These are phyloP conservation scores for Knoxdaviesia capensis DNA, from an alignment of 2,329 filamentous ascomycete genomes.

Conservation along the genomic window DNA sequence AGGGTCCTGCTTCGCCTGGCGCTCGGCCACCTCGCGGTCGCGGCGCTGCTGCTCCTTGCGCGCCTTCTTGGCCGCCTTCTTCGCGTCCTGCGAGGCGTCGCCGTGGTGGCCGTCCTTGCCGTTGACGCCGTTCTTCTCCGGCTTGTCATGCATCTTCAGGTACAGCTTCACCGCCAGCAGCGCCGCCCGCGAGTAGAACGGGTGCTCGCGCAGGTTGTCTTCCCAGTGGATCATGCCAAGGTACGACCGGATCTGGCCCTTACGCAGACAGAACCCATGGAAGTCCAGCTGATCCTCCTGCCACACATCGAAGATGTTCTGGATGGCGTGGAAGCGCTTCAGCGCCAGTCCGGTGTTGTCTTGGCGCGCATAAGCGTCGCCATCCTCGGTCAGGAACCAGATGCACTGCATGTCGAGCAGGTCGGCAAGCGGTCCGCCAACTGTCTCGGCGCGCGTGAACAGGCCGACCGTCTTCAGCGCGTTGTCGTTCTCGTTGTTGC, in stretches of 20 bases:
- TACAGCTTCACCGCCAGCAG: slow-evolving; percentile 68
- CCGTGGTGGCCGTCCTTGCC: slow-evolving; percentile 27
- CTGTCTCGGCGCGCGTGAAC: slow-evolving; percentile 81
- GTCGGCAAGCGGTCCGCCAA: slow-evolving; percentile 73
- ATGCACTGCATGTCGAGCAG: slow-evolving; percentile 96
- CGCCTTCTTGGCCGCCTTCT: slow-evolving; percentile 80
- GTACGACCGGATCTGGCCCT: slow-evolving; percentile 88
- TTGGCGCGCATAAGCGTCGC: slow-evolving; percentile 68
- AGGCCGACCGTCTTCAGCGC: slow-evolving; percentile 78
- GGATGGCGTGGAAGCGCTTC: slow-evolving; percentile 76
- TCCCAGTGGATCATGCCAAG: slow-evolving; percentile 96
- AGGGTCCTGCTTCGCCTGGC: slow-evolving; percentile 60
- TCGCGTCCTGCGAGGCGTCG: slow-evolving; percentile 47
- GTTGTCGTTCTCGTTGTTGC: slow-evolving; percentile 76
- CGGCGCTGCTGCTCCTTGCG: slow-evolving; percentile 48
- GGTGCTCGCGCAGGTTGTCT: slow-evolving; percentile 75
- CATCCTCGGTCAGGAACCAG: slow-evolving; percentile 93
- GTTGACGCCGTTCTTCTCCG: slow-evolving; percentile 38
- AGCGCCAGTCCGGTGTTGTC: slow-evolving; percentile 68
- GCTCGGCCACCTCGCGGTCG: slow-evolving; percentile 63
- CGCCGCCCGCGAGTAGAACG: slow-evolving; percentile 75
- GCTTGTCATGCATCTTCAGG: slow-evolving; percentile 57
- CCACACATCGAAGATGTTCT: slow-evolving; percentile 92
- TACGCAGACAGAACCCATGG: slow-evolving; percentile 90
- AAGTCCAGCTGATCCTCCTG: slow-evolving; percentile 98